phyloP scores from a whole-genome alignment of 1,284 basidiomycete species.

The Trichosporon sp. region DNA sequence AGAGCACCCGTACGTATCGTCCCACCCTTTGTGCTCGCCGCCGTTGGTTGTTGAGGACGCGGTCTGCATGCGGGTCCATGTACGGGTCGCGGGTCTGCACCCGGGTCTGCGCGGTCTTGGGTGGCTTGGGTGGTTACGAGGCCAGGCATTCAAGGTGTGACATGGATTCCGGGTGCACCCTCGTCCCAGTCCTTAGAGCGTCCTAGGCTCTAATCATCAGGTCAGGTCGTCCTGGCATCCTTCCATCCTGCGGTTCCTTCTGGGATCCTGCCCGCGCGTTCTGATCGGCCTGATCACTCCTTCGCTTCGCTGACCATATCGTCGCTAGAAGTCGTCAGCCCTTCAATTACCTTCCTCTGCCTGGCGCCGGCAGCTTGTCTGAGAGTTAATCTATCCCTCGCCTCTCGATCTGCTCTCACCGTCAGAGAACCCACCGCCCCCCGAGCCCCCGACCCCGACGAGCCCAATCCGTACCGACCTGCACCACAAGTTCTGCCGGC shows the following conservation, averaged over 20 bases:
- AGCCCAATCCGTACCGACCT: not conserved
- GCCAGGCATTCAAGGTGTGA: not conserved
- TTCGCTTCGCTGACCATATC: not conserved
- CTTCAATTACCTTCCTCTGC: not conserved
- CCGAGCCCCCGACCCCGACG: not conserved
- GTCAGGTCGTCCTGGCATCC: not conserved
- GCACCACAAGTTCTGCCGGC: not conserved
- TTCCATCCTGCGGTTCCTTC: not conserved
- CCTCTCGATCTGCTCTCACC: not conserved
- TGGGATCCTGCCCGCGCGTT: not conserved
- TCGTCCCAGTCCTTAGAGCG: not conserved
- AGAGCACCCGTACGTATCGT: not conserved
- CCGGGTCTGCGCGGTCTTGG: not conserved
- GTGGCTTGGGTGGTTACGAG: not conserved
- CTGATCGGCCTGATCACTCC: not conserved
- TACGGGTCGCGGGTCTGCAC: not conserved
- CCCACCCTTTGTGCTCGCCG: not conserved
- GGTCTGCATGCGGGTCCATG: not conserved
- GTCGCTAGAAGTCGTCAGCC: not conserved
- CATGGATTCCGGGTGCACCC: conserved; percentile 5
- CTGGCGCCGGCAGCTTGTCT: conserved; percentile 1
- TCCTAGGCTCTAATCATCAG: too few relatives aligned
- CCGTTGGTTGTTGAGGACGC: not conserved
- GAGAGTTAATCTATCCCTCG: not conserved
- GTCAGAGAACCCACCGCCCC: conserved; percentile 9